Conservation (phyloP, 495 filamentous ascomycete species). For the Penicillium arizonense region DNA sequence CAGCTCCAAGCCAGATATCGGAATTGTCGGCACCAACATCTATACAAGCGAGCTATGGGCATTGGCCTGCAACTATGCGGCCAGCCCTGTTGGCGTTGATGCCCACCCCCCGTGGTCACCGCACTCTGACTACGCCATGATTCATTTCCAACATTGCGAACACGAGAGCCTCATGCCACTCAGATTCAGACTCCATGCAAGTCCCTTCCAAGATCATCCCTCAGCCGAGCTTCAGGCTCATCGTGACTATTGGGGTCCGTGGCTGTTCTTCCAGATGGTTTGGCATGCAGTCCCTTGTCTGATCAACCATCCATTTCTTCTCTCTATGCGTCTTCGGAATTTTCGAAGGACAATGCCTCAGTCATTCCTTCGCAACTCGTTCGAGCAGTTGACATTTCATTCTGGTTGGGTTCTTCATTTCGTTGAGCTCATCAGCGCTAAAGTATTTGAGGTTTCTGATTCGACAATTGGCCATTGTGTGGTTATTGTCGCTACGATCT, state of each 20-base stretch:
- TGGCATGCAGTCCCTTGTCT: conserved; percentile 44
- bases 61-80: conserved; percentile 38
- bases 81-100: conserved; percentile 24
- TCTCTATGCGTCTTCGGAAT: conserved; percentile 40
- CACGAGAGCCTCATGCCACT: conserved; percentile 44
- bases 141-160: conserved; percentile 41
- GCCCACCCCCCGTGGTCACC: conserved; percentile 42
- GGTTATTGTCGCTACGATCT: conserved; percentile 32
- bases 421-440: conserved; percentile 27
- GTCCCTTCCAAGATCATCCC: conserved; percentile 35
- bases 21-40: conserved; percentile 35
- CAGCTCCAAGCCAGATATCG: conserved; percentile 30
- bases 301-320: conserved; percentile 43
- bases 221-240: conserved; percentile 30
- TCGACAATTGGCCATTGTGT: conserved; percentile 32
- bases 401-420: conserved; percentile 33
- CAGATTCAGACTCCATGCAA: conserved; percentile 39
- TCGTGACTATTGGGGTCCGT: conserved; percentile 45
- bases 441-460: conserved; percentile 34
- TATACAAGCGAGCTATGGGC: conserved; percentile 41
- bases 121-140: conserved; percentile 39
- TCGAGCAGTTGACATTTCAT: conserved; percentile 33
- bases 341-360: conserved; percentile 40
- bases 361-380: conserved; percentile 35
- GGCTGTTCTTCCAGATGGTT: conserved; percentile 41